phyloP scores from a whole-genome alignment of 352 stramenopile genomes.

The Blastocystis sp. region DNA sequence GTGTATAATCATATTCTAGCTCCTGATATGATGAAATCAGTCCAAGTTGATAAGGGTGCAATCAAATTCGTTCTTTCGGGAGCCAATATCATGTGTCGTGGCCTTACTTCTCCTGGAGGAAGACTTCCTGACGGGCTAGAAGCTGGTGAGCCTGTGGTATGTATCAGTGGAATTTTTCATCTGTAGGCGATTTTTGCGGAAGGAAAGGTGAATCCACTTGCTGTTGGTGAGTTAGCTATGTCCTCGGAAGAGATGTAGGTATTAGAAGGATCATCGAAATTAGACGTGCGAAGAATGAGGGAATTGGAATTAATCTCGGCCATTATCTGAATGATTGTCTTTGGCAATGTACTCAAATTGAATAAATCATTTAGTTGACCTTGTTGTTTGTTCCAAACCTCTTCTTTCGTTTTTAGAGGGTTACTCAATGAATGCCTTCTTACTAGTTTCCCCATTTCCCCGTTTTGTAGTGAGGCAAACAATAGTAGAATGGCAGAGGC shows the following conservation, averaged over 20 bases:
- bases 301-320: slow-evolving; percentile 86
- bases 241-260: slow-evolving; percentile 87
- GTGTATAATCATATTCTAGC: slow-evolving; percentile 66
- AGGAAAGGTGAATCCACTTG: slow-evolving; percentile 89
- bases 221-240: slow-evolving; percentile 88
- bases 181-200: slow-evolving; percentile 86
- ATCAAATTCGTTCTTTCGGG: slow-evolving; percentile 93
- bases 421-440: neutral
- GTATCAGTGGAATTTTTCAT: slow-evolving; percentile 61
- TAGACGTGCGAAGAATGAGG: slow-evolving; percentile 86
- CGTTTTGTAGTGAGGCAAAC: neutral
- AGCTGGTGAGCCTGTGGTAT: slow-evolving; percentile 75
- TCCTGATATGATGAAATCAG: slow-evolving; percentile 82
- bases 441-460: neutral
- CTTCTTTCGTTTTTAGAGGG: neutral
- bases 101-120: slow-evolving; percentile 85
- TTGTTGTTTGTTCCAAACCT: neutral
- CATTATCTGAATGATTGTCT: slow-evolving; percentile 93
- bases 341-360: slow-evolving; percentile 69
- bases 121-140: slow-evolving; percentile 80
- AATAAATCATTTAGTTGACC: slow-evolving; percentile 2
- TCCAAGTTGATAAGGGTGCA: slow-evolving; percentile 88
- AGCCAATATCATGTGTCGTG: slow-evolving; percentile 95
- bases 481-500: slow-evolving; percentile 27
- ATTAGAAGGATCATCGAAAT: slow-evolving; percentile 62